Percentiles rank a stretch among this genome's conserved stretches.
Conservation (phyloP, 148 eudicot species). For the Silene latifolia region DNA sequence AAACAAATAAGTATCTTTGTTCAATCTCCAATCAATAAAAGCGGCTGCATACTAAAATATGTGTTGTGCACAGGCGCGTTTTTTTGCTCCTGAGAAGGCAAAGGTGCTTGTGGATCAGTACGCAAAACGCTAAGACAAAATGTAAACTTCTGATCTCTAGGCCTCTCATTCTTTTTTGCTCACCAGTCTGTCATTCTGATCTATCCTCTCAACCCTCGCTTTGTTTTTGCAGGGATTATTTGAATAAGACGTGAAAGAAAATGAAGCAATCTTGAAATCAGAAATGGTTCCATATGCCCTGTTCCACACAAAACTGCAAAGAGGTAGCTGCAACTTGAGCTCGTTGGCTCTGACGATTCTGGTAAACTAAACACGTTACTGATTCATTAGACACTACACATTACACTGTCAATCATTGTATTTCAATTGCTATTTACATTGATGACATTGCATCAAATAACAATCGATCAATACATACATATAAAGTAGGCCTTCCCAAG, state of each 20-base stretch:
- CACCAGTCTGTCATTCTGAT: background rate
- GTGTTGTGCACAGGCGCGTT: slow-evolving; percentile 67
- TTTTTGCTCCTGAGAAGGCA: slow-evolving; percentile 92
- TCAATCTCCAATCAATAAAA: no score
- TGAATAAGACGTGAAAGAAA: background rate
- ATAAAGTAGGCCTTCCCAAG: background rate
- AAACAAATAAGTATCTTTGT: no score
- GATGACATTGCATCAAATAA: background rate
- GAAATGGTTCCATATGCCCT: slow-evolving; percentile 4
- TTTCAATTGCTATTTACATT: slow-evolving; percentile 1
- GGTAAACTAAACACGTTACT: background rate
- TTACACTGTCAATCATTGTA: slow-evolving; percentile 11
- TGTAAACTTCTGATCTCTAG: slow-evolving; percentile 10
- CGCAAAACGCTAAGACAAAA: slow-evolving; percentile 40
- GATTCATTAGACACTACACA: background rate
- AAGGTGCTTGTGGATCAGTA: slow-evolving; percentile 83
- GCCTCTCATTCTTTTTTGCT: background rate
- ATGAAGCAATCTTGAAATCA: slow-evolving; percentile 1
- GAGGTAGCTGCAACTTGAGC: background rate
- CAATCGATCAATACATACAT: background rate
- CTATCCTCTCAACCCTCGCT: background rate
- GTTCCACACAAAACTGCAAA: background rate
- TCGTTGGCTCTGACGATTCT: background rate
- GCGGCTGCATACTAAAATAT: background rate
- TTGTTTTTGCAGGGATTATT: background rate